Evolutionary conservation across 345 rosid species (phyloP).

Genomic region (Physaria fendleri): DNA sequence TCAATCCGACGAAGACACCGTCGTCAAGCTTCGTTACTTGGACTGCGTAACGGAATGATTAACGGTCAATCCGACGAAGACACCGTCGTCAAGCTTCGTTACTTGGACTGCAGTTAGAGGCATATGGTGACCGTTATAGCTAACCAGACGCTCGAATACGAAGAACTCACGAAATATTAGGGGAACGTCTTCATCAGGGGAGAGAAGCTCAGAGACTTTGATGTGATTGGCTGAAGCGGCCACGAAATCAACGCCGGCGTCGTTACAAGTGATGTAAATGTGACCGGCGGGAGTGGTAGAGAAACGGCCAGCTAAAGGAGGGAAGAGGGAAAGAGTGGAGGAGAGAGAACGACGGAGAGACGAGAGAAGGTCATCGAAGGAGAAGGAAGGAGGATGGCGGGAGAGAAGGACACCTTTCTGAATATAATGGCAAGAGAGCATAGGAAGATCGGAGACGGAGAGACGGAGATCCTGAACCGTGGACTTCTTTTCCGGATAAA

Average conservation of each 20-base stretch:
- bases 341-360: slow-evolving; percentile 64
- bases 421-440: slow-evolving; percentile 97
- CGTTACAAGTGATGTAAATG: slow-evolving; percentile 61
- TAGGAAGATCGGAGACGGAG: slow-evolving; percentile 90
- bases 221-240: slow-evolving; percentile 48
- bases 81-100: slow-evolving; percentile 67
- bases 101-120: slow-evolving; percentile 81
- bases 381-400: slow-evolving; percentile 33
- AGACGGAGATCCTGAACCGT: slow-evolving; percentile 60
- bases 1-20: slow-evolving; percentile 70
- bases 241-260: slow-evolving; percentile 67
- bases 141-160: slow-evolving; percentile 57
- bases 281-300: slow-evolving; percentile 54
- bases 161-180: slow-evolving; percentile 61
- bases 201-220: slow-evolving; percentile 34
- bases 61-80: slow-evolving; percentile 71
- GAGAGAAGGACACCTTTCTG: slow-evolving; percentile 84
- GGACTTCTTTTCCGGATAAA: slow-evolving; percentile 46
- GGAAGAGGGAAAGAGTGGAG: slow-evolving; percentile 61
- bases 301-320: slow-evolving; percentile 82
- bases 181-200: slow-evolving; percentile 47
- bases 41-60: slow-evolving; percentile 91
- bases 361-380: slow-evolving; percentile 38
- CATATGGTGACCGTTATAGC: slow-evolving; percentile 68
- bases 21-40: slow-evolving; percentile 77